Conservation (phyloP, 2,329 filamentous ascomycete species). For the Aureobasidium sp. region DNA sequence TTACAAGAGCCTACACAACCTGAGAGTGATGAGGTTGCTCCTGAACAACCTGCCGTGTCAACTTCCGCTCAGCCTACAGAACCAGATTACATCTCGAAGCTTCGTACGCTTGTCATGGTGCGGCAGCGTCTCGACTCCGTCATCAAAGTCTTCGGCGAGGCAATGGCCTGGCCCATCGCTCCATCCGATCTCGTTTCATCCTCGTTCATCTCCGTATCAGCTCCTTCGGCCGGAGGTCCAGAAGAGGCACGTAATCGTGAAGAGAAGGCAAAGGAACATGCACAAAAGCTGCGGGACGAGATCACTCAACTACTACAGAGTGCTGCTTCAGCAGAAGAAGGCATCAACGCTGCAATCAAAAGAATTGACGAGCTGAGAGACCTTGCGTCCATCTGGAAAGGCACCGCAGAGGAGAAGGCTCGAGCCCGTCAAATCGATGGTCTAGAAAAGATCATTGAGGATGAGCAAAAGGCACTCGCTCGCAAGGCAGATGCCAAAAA, state of each 20-base stretch:
- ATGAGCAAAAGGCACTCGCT: constrained; percentile 48
- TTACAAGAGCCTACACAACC: neutral
- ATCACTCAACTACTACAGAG: constrained; percentile 58
- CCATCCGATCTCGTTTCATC: constrained; percentile 82
- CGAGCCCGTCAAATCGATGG: constrained; percentile 73
- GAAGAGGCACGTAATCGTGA: constrained; percentile 61
- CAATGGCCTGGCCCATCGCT: constrained; percentile 90
- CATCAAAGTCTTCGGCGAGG: constrained; percentile 85
- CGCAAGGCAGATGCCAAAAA: constrained; percentile 19
- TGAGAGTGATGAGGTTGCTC: constrained; percentile 14
- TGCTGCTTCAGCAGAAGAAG: constrained; percentile 53
- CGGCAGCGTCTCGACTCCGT: constrained; percentile 80
- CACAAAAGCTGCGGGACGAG: constrained; percentile 63
- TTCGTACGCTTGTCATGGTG: constrained; percentile 77
- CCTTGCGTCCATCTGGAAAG: constrained; percentile 79
- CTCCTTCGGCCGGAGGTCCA: constrained; percentile 62
- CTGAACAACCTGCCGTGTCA: constrained; percentile 7
- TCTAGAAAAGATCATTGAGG: constrained; percentile 75
- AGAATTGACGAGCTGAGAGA: constrained; percentile 72
- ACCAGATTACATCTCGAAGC: constrained; percentile 59
- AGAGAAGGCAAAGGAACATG: constrained; percentile 79
- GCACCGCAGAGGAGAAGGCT: constrained; percentile 91
- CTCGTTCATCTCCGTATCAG: constrained; percentile 83
- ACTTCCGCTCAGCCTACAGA: constrained; percentile 17
- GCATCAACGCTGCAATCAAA: constrained; percentile 65